Evolutionary conservation across 768 basidiomycete species (phyloP), one percentile per base, ranked within the genome.

Genomic region (Brasilioporus rufonigricans): DNA sequence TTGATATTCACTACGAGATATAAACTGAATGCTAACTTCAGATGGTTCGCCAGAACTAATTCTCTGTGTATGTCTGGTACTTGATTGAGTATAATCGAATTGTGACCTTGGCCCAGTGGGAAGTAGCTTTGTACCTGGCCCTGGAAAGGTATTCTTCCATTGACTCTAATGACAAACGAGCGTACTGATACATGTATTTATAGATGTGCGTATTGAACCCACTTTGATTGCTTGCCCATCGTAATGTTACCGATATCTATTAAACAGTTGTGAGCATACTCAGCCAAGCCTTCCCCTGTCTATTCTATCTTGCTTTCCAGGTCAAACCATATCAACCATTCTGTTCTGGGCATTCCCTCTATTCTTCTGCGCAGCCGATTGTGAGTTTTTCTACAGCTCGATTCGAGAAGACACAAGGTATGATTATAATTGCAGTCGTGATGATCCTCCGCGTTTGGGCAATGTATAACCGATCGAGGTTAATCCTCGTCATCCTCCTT

Each of bases 311-410:
- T 19, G 8, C 13, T 19, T 41, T 24, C 23, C 4, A 41, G 40
- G 23, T 41, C 11, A 41, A 41, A 24, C 14, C 2, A 1, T 41
- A 1, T 0, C 9, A 1, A 10, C 23, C 1, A 5, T 36, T 21
- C 12, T 13, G n/a, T 18, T 5, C 9, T 59, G 56, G 43, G 14
- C 27, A 13, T 53, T 41, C 5, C 1, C 41, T 26, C 24, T 49
- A n/a, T 59, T 58, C 19, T 1, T 53, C 14, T 8, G 11, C 19
- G 50, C 51, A 3, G 58, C 58, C 7, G 21, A 55, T 23, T 23
- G 55, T 56, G n/a, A 43, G 55, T 54, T 26, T 7, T 12, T 13
- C 21, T 5, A 9, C n/a, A 39, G 5, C 2, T 39, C n/a, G 11
- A 12, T 39, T 39, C n/a, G n/a, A n/a, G n/a, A n/a, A n/a, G n/a